These are phyloP conservation scores for Cytospora leucostoma DNA, from an alignment of 2,329 filamentous ascomycete genomes.

Conservation along the genomic window DNA sequence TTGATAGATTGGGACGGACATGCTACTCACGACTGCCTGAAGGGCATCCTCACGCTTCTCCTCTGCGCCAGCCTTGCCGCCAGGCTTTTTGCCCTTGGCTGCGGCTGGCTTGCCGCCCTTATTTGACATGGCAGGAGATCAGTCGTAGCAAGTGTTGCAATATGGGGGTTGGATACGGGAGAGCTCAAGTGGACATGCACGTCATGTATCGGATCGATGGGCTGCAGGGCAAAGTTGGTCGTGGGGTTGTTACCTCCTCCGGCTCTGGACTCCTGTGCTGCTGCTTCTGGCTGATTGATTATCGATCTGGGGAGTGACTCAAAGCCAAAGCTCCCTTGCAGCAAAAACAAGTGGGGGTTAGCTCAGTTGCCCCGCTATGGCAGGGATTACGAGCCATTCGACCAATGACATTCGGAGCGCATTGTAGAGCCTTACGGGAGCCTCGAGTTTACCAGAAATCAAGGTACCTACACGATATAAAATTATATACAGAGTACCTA, in stretches of 20 bases:
- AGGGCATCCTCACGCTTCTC: slow-evolving; percentile 62
- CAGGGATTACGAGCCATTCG: slow-evolving; percentile 2
- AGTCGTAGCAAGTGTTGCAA: background rate
- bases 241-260: background rate
- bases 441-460: background rate
- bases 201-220: slow-evolving; percentile 1
- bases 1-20: slow-evolving; percentile 30
- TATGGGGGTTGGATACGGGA: background rate
- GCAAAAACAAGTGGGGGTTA: slow-evolving; percentile 20
- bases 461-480: background rate
- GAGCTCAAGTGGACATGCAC: slow-evolving; percentile 8
- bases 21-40: slow-evolving; percentile 55
- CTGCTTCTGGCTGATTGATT: background rate
- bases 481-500: background rate
- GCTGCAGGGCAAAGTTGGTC: background rate
- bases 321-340: slow-evolving; percentile 12
- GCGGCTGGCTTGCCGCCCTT: slow-evolving; percentile 41
- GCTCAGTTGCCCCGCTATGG: slow-evolving; percentile 7
- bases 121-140: slow-evolving; percentile 43
- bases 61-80: slow-evolving; percentile 47
- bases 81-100: slow-evolving; percentile 55
- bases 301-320: slow-evolving; percentile 10
- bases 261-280: background rate
- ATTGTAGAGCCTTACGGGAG: slow-evolving; percentile 11
- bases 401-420: slow-evolving; percentile 15